Evolutionary conservation across 179 eudicot species (phyloP), one percentile per base, ranked within the genome.

Genomic region (Spinacia oleracea): DNA sequence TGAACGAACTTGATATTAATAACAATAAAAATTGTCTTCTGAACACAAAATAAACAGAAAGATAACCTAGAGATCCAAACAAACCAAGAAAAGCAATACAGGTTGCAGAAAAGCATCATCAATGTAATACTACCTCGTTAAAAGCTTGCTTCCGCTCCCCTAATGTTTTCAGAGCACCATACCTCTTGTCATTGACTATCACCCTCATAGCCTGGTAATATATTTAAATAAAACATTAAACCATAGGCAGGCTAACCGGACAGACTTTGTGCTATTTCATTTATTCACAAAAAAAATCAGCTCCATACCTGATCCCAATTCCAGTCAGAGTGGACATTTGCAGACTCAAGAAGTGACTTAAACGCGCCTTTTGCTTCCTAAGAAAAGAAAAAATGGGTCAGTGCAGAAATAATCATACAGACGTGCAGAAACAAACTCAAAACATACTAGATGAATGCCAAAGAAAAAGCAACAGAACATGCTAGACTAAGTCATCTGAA

Each of bases 71-170:
- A 42, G 51, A 74, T 43, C n/a, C n/a, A n/a, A 80, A 74, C 50
- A 70, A 55, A 59, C n/a, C n/a, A n/a, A n/a, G n/a, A n/a, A n/a
- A 31, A 50, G 56, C 43, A 9, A 55, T 29, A 62, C 21, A 71
- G 35, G 12, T 38, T 10, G n/a, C 29, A 70, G 9, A n/a, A 43
- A 69, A 43, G 15, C 56, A 74, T 38, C 63, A 29, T 23, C 58
- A 60, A 67, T 45, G 46, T 60, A 76, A 23, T 23, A 65, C 35
- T 89, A 96, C 99, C 99, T 96, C 99, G 76, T 93, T 93, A 82
- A 96, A 96, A 71, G 97, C 94, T 83, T 93, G 98, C 80, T 96
- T 96, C 70, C 99, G 88, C 86, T 96, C 99, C 50, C 99, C 99
- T 74, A 91, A 89, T 58, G 99, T 89, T 83, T 91, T 93, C 80